Evolutionary conservation across 2,329 filamentous ascomycete genomes (phyloP).

Genomic region (Zymoseptoria crescenta): DNA sequence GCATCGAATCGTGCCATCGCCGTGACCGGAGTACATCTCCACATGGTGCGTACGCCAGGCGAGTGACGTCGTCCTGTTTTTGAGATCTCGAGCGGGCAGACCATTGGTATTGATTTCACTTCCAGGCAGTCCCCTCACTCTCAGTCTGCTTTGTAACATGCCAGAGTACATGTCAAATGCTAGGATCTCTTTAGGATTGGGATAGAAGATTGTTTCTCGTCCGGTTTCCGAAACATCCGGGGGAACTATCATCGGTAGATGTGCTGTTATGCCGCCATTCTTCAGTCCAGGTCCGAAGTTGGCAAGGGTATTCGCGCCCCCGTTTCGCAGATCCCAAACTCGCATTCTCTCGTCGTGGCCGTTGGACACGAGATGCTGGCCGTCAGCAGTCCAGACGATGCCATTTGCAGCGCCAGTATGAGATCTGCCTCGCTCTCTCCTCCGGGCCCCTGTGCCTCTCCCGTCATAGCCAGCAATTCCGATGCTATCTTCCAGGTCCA

Average conservation of each 20-base stretch:
- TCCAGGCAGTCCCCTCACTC: constrained; percentile 45
- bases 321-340: constrained; percentile 69
- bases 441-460: constrained; percentile 38
- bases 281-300: constrained; percentile 78
- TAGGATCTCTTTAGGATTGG: constrained; percentile 68
- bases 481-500: constrained; percentile 77
- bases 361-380: constrained; percentile 65
- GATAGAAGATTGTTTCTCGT: constrained; percentile 67
- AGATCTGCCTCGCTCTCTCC: constrained; percentile 43
- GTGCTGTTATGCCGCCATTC: constrained; percentile 48
- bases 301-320: constrained; percentile 76
- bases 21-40: constrained; percentile 73
- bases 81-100: constrained; percentile 23
- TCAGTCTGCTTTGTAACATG: constrained; percentile 60
- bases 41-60: constrained; percentile 65
- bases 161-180: constrained; percentile 75
- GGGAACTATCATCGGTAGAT: constrained; percentile 49
- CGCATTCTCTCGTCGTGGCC: constrained; percentile 79
- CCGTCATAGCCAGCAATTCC: constrained; percentile 50
- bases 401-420: constrained; percentile 80
- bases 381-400: constrained; percentile 75
- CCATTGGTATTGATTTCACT: constrained; percentile 3
- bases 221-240: constrained; percentile 47
- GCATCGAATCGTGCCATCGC: constrained; percentile 72
- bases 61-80: constrained; percentile 61